A percentile compares a stretch with the other conserved stretches of the same genome.
Conservation (phyloP, 768 basidiomycete genomes). For the Symmetrospora coprosmae region DNA sequence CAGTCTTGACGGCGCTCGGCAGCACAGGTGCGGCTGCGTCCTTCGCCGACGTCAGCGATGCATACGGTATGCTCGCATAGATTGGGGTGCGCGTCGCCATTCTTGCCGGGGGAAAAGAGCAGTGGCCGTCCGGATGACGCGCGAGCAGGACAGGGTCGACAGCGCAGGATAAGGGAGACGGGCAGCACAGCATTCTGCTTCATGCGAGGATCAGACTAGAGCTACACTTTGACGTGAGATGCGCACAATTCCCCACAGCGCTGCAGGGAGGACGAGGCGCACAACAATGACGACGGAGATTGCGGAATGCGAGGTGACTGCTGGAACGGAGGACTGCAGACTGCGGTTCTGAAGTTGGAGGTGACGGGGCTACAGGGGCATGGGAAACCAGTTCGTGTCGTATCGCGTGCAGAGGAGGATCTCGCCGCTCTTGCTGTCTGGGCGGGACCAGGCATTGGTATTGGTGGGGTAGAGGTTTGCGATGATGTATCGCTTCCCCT, state of each 20-base stretch:
- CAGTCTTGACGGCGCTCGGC: neutral
- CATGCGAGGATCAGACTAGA: too few relatives aligned
- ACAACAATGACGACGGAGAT: too few relatives aligned
- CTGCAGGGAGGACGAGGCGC: too few relatives aligned
- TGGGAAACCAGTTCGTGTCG: neutral
- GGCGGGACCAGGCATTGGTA: constrained; percentile 57
- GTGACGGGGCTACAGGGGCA: neutral
- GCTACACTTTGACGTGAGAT: too few relatives aligned
- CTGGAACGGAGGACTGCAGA: too few relatives aligned
- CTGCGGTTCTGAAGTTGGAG: neutral
- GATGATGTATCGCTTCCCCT: constrained; percentile 54
- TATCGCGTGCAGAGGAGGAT: constrained; percentile 46
- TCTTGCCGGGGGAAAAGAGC: too few relatives aligned
- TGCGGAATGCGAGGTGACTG: too few relatives aligned
- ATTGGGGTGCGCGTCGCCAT: constrained; percentile 17
- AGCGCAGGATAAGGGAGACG: neutral
- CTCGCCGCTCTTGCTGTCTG: constrained; percentile 46
- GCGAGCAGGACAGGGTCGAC: neutral
- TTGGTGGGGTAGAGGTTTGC: constrained; percentile 61
- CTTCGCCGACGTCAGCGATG: too few relatives aligned
- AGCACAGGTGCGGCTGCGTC: too few relatives aligned
- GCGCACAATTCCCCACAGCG: too few relatives aligned
- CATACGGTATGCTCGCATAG: constrained; percentile 1
- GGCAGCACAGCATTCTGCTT: neutral
- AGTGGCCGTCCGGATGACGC: too few relatives aligned